A percentile compares a stretch with the other conserved stretches of the same genome.
These are phyloP conservation scores for Coccinonectria pachysandricola DNA, from an alignment of 2,329 filamentous ascomycete species.

Conservation along the genomic window DNA sequence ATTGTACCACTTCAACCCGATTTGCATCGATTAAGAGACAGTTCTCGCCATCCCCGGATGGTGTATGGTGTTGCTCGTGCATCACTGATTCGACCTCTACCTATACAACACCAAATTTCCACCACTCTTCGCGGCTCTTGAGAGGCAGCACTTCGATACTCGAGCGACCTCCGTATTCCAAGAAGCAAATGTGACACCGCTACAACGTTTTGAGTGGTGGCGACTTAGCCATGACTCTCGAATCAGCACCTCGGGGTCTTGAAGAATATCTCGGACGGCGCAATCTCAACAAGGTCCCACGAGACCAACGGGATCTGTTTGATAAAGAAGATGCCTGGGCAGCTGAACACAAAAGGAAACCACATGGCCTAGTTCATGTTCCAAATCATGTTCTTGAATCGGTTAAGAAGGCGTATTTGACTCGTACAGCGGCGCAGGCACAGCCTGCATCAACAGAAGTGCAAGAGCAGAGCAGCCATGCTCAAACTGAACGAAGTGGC, in stretches of 20 bases:
- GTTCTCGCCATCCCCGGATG: too few relatives aligned
- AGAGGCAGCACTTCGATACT: conserved; percentile 3
- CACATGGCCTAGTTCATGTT: conserved; percentile 21
- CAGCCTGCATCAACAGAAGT: conserved; percentile 1
- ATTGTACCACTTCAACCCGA: too few relatives aligned
- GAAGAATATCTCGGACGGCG: conserved; percentile 17
- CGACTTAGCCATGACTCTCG: conserved; percentile 17
- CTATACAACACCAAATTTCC: not conserved
- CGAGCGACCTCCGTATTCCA: conserved; percentile 2
- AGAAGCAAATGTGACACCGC: conserved; percentile 14
- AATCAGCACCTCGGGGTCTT: conserved; percentile 15
- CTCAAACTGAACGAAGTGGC: conserved; percentile 3
- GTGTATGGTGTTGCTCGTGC: too few relatives aligned
- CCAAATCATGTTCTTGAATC: conserved; percentile 26
- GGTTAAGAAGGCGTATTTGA: conserved; percentile 16
- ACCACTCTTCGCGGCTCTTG: too few relatives aligned
- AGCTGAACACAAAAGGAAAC: conserved; percentile 13
- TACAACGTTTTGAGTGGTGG: too few relatives aligned
- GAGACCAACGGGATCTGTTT: conserved; percentile 29
- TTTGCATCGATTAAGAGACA: too few relatives aligned
- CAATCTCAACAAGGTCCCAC: conserved; percentile 24
- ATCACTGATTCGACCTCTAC: too few relatives aligned
- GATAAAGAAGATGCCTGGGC: conserved; percentile 28
- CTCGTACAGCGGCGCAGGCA: conserved; percentile 1
- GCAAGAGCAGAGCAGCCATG: conserved; percentile 2